Conservation (phyloP, 73 alveolate genomes). For the Paramecium sexaurelia region DNA sequence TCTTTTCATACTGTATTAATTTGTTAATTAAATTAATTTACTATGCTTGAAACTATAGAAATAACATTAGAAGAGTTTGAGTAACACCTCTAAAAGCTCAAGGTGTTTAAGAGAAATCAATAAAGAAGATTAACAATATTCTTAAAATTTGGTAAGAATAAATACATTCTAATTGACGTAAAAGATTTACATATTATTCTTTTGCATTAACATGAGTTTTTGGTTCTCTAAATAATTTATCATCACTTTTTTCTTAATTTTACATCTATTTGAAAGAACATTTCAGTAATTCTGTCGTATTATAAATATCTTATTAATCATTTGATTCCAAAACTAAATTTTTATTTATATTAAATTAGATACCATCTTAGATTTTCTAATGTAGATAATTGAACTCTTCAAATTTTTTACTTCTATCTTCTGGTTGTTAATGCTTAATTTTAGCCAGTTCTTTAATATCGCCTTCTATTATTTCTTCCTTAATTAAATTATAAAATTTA, state of each 20-base stretch:
- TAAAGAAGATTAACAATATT: neutral
- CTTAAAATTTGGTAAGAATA: neutral
- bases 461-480: conserved; percentile 47
- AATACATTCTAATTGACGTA: conserved; percentile 26
- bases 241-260: neutral
- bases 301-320: neutral
- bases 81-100: too few relatives aligned
- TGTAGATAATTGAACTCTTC: conserved; percentile 42
- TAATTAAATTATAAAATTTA: neutral
- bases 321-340: neutral
- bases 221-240: conserved; percentile 23
- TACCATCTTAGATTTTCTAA: conserved; percentile 23
- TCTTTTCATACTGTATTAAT: neutral
- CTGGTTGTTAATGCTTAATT: neutral
- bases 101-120: too few relatives aligned
- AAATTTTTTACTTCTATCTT: neutral
- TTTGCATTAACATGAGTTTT: conserved; percentile 32
- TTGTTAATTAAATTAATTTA: too few relatives aligned
- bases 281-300: conserved; percentile 4
- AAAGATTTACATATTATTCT: neutral
- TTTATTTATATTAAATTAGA: neutral
- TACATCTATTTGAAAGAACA: neutral
- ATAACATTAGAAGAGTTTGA: too few relatives aligned
- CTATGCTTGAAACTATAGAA: too few relatives aligned
- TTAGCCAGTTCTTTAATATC: conserved; percentile 40